Evolutionary conservation across 2,329 filamentous ascomycete species (phyloP).

Genomic region (Penicillium decumbens): DNA sequence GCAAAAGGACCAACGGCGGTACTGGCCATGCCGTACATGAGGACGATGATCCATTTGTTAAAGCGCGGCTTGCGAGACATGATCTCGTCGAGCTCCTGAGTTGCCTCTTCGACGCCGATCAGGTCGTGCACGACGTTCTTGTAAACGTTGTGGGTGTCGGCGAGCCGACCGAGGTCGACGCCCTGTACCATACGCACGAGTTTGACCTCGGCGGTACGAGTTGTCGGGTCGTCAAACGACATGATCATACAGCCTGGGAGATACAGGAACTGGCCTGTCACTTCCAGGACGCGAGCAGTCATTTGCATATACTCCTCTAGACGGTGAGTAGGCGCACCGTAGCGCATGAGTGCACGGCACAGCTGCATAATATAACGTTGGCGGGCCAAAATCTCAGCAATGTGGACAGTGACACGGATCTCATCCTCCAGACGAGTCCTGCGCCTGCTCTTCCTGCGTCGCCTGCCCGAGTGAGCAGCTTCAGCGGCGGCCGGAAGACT

Average conservation of each 20-base stretch:
- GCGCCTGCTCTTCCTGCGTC: constrained; percentile 25
- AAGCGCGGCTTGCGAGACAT: constrained; percentile 56
- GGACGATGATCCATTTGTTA: constrained; percentile 53
- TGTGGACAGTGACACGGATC: constrained; percentile 58
- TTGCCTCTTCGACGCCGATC: constrained; percentile 47
- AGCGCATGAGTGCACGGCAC: constrained; percentile 83
- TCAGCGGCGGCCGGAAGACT: constrained; percentile 29
- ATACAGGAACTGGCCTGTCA: constrained; percentile 86
- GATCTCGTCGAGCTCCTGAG: constrained; percentile 50
- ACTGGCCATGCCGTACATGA: constrained; percentile 71
- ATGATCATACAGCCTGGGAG: constrained; percentile 93
- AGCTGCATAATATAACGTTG: constrained; percentile 82
- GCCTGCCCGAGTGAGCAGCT: constrained; percentile 14
- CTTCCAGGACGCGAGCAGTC: constrained; percentile 81
- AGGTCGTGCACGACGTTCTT: constrained; percentile 49
- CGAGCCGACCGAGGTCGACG: constrained; percentile 45
- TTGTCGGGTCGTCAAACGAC: constrained; percentile 64
- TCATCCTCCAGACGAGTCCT: constrained; percentile 45
- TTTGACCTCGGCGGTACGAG: constrained; percentile 48
- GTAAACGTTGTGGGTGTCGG: constrained; percentile 47
- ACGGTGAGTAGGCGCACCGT: constrained; percentile 86
- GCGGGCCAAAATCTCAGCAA: constrained; percentile 67
- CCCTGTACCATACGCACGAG: constrained; percentile 43
- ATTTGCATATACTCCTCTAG: constrained; percentile 89
- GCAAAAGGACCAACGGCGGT: constrained; percentile 74